A percentile compares a stretch with the other conserved stretches of the same genome.
These are phyloP conservation scores for Pseudotsuga menziesii DNA, from an alignment of 75 land plant species.

Conservation along the genomic window DNA sequence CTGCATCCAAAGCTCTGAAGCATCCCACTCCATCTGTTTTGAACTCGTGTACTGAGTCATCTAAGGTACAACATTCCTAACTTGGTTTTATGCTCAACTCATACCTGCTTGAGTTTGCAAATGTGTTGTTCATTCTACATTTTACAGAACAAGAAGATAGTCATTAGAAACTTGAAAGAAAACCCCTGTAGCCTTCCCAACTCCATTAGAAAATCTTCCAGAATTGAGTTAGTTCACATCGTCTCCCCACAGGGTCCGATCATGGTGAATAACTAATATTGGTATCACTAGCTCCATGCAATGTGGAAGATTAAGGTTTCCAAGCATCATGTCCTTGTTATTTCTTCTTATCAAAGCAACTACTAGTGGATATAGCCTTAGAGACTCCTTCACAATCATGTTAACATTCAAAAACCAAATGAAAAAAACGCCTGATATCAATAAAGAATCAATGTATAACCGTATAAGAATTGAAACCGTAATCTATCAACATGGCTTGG, in stretches of 20 bases:
- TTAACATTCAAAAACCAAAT: constrained; percentile 13
- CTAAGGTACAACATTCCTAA: too few species aligned
- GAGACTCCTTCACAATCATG: constrained; percentile 29
- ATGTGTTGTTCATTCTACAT: too few species aligned
- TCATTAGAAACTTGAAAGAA: too few species aligned
- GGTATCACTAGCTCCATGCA: constrained; percentile 19
- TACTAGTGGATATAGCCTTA: constrained; percentile 33
- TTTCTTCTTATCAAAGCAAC: constrained; percentile 11
- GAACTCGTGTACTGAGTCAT: too few species aligned
- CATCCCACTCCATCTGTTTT: too few species aligned
- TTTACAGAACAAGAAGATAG: too few species aligned
- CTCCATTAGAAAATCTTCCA: constrained; percentile 15
- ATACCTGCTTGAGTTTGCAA: too few species aligned
- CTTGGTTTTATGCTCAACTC: too few species aligned
- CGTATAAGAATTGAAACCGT: not conserved
- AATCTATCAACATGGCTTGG: not conserved
- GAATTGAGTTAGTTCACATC: constrained; percentile 34
- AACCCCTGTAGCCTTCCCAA: constrained; percentile 8
- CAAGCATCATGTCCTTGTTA: constrained; percentile 12
- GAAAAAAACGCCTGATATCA: not conserved
- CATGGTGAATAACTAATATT: constrained; percentile 18
- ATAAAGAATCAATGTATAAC: not conserved
- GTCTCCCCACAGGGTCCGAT: constrained; percentile 29
- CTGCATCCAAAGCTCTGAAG: too few species aligned
- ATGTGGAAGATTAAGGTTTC: constrained; percentile 6